Evolutionary conservation across 73 alveolate species (phyloP).

Genomic region (Paramecium pentaurelia): DNA sequence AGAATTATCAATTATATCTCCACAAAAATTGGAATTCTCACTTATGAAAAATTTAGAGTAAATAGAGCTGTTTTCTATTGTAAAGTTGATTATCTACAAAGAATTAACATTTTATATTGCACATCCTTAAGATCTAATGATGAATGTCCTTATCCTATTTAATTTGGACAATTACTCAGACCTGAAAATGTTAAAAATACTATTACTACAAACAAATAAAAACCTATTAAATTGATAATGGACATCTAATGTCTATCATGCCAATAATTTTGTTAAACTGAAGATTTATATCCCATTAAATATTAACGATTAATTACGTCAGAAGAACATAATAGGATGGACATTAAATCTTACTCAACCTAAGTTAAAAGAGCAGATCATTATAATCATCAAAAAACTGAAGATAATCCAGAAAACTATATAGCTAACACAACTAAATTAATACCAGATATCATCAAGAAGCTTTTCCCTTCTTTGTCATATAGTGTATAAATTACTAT

Average conservation of each 20-base stretch:
- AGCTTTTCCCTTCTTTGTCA: background rate
- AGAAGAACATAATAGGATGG: conserved; percentile 19
- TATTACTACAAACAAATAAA: background rate
- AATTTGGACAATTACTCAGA: background rate
- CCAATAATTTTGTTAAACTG: background rate
- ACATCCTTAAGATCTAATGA: conserved; percentile 3
- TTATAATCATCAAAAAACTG: background rate
- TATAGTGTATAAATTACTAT: background rate
- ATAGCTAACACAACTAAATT: conserved; percentile 33
- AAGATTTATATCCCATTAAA: background rate
- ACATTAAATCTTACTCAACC: conserved; percentile 12
- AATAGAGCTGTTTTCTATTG: conserved; percentile 12
- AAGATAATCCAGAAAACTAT: background rate
- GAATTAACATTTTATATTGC: conserved; percentile 7
- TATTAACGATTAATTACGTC: background rate
- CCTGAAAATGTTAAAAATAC: background rate
- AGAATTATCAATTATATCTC: background rate
- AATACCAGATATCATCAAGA: conserved; percentile 8
- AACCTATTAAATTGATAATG: background rate
- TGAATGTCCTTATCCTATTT: conserved; percentile 26
- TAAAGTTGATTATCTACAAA: background rate
- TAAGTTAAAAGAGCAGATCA: background rate
- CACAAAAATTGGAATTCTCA: background rate
- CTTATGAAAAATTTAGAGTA: conserved; percentile 21
- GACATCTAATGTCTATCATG: background rate